These are phyloP conservation scores for Circinella umbellata DNA, from an alignment of 371 early-diverging fungal genomes.

Conservation along the genomic window DNA sequence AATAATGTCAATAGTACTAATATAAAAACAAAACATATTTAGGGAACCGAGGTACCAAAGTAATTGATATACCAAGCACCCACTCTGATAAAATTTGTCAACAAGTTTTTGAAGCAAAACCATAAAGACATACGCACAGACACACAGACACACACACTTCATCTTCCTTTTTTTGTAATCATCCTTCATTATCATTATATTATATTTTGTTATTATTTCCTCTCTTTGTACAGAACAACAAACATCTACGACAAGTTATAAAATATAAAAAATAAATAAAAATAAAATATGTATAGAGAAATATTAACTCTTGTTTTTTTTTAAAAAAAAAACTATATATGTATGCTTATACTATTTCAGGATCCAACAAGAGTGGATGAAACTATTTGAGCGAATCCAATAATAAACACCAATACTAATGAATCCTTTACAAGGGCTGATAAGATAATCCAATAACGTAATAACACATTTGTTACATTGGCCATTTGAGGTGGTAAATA, in stretches of 20 bases:
- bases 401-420: conserved; percentile 58
- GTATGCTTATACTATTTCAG: neutral
- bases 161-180: too few species aligned
- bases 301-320: too few species aligned
- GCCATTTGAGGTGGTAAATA: conserved; percentile 61
- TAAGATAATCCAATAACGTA: conserved; percentile 68
- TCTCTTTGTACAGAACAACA: too few species aligned
- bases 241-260: too few species aligned
- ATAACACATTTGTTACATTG: conserved; percentile 48
- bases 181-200: too few species aligned
- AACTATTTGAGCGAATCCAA: conserved; percentile 54
- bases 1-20: too few species aligned
- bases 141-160: too few species aligned
- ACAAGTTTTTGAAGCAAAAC: conserved; percentile 48
- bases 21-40: neutral
- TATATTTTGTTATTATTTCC: too few species aligned
- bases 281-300: too few species aligned
- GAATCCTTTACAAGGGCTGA: conserved; percentile 59
- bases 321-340: too few species aligned
- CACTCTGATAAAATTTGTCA: conserved; percentile 58
- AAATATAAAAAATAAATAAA: neutral
- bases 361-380: conserved; percentile 27
- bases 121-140: conserved; percentile 13
- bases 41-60: conserved; percentile 30
- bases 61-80: conserved; percentile 54